Conservation (phyloP, 1,284 basidiomycete genomes). For the Marasmius oreades region DNA sequence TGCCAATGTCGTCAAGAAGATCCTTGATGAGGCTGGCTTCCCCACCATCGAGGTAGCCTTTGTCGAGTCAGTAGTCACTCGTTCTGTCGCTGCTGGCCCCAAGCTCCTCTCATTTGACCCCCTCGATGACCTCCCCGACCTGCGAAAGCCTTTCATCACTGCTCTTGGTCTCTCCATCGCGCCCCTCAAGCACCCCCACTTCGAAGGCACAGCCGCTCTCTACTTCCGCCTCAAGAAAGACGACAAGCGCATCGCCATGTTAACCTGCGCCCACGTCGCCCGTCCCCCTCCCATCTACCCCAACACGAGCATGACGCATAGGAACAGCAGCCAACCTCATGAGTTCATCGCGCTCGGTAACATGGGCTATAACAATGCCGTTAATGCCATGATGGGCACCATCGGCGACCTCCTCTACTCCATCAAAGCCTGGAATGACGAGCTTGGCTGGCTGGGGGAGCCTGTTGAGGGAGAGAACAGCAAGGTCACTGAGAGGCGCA, state of each 20-base stretch:
- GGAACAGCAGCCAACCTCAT: conserved; percentile 14
- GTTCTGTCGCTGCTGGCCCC: conserved; percentile 16
- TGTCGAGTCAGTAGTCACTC: conserved; percentile 14
- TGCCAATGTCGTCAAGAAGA: conserved; percentile 15
- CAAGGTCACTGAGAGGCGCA: conserved; percentile 18
- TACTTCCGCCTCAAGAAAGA: conserved; percentile 3
- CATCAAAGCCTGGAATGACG: conserved; percentile 7
- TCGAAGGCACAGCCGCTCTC: conserved; percentile 9
- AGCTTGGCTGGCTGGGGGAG: not conserved
- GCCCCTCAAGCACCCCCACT: not conserved
- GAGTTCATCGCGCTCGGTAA: conserved; percentile 23
- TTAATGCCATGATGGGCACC: conserved; percentile 18
- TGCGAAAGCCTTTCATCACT: conserved; percentile 14
- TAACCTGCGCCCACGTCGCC: conserved; percentile 25
- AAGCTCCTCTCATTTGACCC: not conserved
- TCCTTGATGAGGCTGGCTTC: conserved; percentile 19
- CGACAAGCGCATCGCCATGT: conserved; percentile 11
- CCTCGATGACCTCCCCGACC: conserved; percentile 12
- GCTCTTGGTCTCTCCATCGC: conserved; percentile 7
- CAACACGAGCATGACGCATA: conserved; percentile 20
- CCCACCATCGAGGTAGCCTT: conserved; percentile 20
- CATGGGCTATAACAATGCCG: conserved; percentile 12
- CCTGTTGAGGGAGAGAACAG: conserved; percentile 16
- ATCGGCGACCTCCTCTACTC: conserved; percentile 13
- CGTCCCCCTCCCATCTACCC: conserved; percentile 17